A percentile compares a stretch with the other conserved stretches of the same genome.
These are phyloP conservation scores for Globisporangium barbulae DNA, from an alignment of 352 stramenopile species.

Conservation along the genomic window DNA sequence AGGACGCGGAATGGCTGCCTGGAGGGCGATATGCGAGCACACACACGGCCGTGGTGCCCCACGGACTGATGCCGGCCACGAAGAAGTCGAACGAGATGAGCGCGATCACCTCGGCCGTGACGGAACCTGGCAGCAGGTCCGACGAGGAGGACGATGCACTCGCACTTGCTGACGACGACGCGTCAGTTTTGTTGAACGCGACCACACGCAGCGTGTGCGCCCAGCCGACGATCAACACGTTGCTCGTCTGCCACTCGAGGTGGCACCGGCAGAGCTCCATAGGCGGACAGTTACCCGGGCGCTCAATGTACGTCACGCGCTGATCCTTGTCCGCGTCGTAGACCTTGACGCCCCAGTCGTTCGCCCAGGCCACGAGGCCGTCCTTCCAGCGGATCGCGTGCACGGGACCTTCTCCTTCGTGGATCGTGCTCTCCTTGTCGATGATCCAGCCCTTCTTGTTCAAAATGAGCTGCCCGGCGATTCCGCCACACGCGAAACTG, in stretches of 20 bases:
- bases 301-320: slow-evolving; percentile 81
- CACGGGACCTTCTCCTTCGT: slow-evolving; percentile 80
- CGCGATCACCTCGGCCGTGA: slow-evolving; percentile 68
- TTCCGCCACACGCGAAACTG: slow-evolving; percentile 77
- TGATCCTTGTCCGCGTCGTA: slow-evolving; percentile 75
- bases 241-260: slow-evolving; percentile 64
- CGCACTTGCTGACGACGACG: slow-evolving; percentile 30
- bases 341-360: slow-evolving; percentile 86
- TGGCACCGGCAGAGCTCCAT: slow-evolving; percentile 83
- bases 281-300: slow-evolving; percentile 68
- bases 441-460: slow-evolving; percentile 89
- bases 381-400: slow-evolving; percentile 81
- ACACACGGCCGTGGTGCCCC: slow-evolving; percentile 51
- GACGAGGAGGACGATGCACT: slow-evolving; percentile 26
- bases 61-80: slow-evolving; percentile 68
- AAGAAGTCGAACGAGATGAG: slow-evolving; percentile 85
- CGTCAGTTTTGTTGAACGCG: slow-evolving; percentile 55
- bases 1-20: slow-evolving; percentile 19
- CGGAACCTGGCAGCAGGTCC: slow-evolving; percentile 22
- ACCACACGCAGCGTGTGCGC: slow-evolving; percentile 76
- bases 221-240: slow-evolving; percentile 70
- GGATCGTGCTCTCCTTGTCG: slow-evolving; percentile 81
- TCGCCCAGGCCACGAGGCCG: slow-evolving; percentile 76
- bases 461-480: slow-evolving; percentile 76
- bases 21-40: slow-evolving; percentile 72